These are phyloP conservation scores for Ustilago sp. DNA, from an alignment of 1,284 basidiomycete genomes.

Conservation along the genomic window DNA sequence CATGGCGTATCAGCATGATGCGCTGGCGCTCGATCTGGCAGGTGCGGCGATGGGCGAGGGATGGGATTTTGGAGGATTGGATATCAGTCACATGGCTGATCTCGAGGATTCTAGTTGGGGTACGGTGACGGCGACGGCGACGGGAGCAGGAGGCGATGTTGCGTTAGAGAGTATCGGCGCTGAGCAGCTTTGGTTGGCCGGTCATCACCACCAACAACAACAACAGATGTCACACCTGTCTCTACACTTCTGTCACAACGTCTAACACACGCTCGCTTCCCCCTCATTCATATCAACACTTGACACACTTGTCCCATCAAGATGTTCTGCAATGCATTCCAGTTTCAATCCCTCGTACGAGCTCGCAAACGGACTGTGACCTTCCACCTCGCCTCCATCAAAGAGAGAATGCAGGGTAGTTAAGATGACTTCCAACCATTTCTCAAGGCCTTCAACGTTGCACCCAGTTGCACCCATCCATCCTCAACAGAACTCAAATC, in stretches of 20 bases:
- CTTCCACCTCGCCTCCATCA: no score
- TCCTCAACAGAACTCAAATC: slow-evolving; percentile 9
- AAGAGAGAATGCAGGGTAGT: no score
- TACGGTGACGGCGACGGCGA: neutral
- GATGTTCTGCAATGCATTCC: neutral
- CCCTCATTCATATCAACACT: no score
- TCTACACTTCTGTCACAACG: no score
- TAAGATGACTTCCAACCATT: slow-evolving; percentile 23
- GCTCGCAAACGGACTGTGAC: no score
- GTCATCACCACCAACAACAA: neutral
- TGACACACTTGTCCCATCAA: neutral
- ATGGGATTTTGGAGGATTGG: neutral
- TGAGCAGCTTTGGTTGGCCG: neutral
- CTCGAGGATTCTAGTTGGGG: neutral
- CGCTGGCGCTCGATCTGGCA: slow-evolving; percentile 1
- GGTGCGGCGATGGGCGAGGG: slow-evolving; percentile 3
- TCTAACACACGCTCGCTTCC: no score
- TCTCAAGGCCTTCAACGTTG: slow-evolving; percentile 7
- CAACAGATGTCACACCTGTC: neutral
- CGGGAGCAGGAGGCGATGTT: neutral
- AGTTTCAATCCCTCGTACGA: neutral
- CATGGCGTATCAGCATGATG: neutral
- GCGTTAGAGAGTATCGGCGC: neutral
- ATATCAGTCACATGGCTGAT: slow-evolving; percentile 3
- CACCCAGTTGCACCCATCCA: slow-evolving; percentile 13